Base-by-base conservation (phyloP, 2,329 filamentous ascomycete genomes). In the Trichoderma sp. region DNA sequence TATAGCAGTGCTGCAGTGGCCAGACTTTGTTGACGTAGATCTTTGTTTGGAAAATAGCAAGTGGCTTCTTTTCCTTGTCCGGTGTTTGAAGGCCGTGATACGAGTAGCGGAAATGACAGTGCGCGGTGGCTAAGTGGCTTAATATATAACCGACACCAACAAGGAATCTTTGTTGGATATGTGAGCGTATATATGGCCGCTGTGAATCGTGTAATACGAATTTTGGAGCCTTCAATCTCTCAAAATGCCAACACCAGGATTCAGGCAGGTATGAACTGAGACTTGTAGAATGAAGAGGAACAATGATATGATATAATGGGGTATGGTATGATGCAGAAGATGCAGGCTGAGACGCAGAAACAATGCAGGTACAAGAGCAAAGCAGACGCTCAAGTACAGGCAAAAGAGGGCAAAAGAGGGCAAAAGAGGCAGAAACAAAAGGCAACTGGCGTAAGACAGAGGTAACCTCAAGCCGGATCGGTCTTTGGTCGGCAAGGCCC, bases 341-440 rank as follows among this genome's bases (percentile, higher is more conserved):
- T 11, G 60, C 31, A 35, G n/a, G 62, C 33, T 27, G 33, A 65
- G n/a, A 41, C 18, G 62, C 7, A 64, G 62, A 64, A 64, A 3
- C 62, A 18, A n/a, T 7, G 62, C 33, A 83, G 4, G 84, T 83
- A 12, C 81, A 82, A 31, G 24, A 41, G 85, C 33, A 81, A 77
- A 81, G 81, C 24, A 11, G 79, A 80, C 16, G 85, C 83, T 38
- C 83, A 86, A 27, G 81, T 78, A 12, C 79, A 80, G 65, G 83
- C 81, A 80, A 29, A 84, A 81, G 35, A 76, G 77, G 35, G 31
- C 27, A 27, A 27, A n/a, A n/a, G n/a, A n/a, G n/a, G n/a, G n/a
- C n/a, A n/a, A n/a, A 29, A 35, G 21, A 68, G 41, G 24, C 29
- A n/a, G 29, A 59, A 41, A 59, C 16, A 24, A 12, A 66, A 14